A percentile compares a stretch with the other conserved stretches of the same genome.
Conservation (phyloP, 2,329 filamentous ascomycete genomes). For the Hymenoscyphus albidus region DNA sequence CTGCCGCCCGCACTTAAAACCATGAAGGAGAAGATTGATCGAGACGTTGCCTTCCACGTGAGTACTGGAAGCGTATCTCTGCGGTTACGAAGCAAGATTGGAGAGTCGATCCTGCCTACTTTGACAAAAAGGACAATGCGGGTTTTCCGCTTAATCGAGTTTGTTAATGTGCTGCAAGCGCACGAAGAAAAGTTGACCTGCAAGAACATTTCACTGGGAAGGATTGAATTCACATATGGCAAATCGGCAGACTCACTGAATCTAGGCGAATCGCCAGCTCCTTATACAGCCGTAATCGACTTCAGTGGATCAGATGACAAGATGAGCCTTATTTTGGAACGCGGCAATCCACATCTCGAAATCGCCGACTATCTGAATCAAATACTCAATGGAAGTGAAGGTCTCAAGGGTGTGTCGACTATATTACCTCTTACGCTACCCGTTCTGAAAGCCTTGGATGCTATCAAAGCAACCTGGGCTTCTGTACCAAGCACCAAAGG, state of each 20-base stretch:
- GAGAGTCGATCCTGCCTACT: slow-evolving; percentile 29
- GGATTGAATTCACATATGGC: slow-evolving; percentile 67
- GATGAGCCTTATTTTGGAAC: slow-evolving; percentile 57
- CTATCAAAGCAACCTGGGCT: slow-evolving; percentile 54
- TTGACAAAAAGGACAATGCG: slow-evolving; percentile 39
- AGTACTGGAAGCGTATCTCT: slow-evolving; percentile 31
- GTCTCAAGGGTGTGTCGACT: slow-evolving; percentile 50
- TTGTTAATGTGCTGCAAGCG: slow-evolving; percentile 61
- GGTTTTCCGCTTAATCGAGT: slow-evolving; percentile 69
- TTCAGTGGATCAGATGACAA: slow-evolving; percentile 46
- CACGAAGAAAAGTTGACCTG: slow-evolving; percentile 52
- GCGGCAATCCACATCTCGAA: slow-evolving; percentile 63
- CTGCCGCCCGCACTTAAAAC: slow-evolving; percentile 25
- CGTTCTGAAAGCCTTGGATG: slow-evolving; percentile 57
- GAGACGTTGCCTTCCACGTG: slow-evolving; percentile 33
- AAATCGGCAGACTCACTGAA: slow-evolving; percentile 20
- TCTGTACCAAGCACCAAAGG: slow-evolving; percentile 38
- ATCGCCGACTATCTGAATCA: slow-evolving; percentile 55
- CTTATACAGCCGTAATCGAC: slow-evolving; percentile 54
- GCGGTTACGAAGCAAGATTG: slow-evolving; percentile 31
- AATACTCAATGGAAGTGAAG: slow-evolving; percentile 50
- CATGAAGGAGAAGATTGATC: slow-evolving; percentile 32
- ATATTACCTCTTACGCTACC: slow-evolving; percentile 60
- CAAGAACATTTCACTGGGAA: slow-evolving; percentile 56
- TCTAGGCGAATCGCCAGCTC: slow-evolving; percentile 14